Evolutionary conservation across 257 asterid genomes (phyloP).

Genomic region (Solanum chmielewskii): DNA sequence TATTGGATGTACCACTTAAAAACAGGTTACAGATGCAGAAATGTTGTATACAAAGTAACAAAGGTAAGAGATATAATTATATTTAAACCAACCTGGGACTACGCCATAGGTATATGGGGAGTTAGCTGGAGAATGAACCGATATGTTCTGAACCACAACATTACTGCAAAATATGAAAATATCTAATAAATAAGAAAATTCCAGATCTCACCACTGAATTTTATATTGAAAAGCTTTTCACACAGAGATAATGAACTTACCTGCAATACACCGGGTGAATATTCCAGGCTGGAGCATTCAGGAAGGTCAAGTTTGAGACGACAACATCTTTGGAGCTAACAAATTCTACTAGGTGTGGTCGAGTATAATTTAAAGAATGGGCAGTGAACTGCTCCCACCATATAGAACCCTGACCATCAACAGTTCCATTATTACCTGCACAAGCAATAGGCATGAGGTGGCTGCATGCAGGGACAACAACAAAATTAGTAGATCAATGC

Average conservation of each 20-base stretch:
- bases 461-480: not conserved
- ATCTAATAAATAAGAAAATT: not conserved
- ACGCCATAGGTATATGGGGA: slow-evolving; percentile 66
- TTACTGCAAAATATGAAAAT: slow-evolving; percentile 33
- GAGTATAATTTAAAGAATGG: slow-evolving; percentile 54
- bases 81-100: slow-evolving; percentile 53
- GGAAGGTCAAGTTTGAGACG: slow-evolving; percentile 62
- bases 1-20: not conserved
- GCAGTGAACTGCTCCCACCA: slow-evolving; percentile 56
- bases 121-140: slow-evolving; percentile 49
- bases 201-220: not conserved
- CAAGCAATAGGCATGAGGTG: not conserved
- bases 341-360: slow-evolving; percentile 68
- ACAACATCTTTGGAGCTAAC: slow-evolving; percentile 39
- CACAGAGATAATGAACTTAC: slow-evolving; percentile 10
- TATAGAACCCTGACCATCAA: slow-evolving; percentile 72
- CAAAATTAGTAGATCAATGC: not conserved
- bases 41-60: not conserved
- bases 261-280: slow-evolving; percentile 69
- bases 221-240: not conserved
- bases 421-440: slow-evolving; percentile 70
- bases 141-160: slow-evolving; percentile 66
- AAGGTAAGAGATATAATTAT: not conserved
- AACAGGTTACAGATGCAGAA: not conserved
- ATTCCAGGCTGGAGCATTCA: slow-evolving; percentile 71